Conservation (phyloP, 2,329 filamentous ascomycete genomes). For the Bipolaris zeicola region DNA sequence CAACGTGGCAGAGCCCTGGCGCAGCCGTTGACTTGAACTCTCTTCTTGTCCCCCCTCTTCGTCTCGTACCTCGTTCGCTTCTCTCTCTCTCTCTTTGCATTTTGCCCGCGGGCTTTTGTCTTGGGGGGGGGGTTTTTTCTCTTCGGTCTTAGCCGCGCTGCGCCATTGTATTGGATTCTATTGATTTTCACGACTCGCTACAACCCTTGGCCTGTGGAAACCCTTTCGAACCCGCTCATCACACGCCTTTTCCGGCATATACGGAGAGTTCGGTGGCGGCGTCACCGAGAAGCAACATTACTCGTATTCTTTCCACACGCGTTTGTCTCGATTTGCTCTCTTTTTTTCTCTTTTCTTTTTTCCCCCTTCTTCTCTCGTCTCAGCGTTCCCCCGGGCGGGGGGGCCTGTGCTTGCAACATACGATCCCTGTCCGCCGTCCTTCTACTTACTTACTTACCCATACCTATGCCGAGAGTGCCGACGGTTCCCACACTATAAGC, state of each 20-base stretch:
- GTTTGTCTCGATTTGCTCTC: background rate
- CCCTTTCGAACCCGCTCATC: background rate
- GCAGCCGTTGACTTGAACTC: too few relatives aligned
- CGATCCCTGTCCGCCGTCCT: too few relatives aligned
- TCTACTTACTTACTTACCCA: too few relatives aligned
- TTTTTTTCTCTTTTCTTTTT: too few relatives aligned
- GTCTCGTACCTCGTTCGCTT: background rate
- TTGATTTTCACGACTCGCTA: slow-evolving; percentile 5
- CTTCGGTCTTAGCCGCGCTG: background rate
- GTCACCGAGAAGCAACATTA: slow-evolving; percentile 7
- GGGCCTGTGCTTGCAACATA: too few relatives aligned
- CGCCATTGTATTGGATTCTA: slow-evolving; percentile 12
- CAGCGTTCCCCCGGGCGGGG: too few relatives aligned
- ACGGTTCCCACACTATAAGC: too few relatives aligned
- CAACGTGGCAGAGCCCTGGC: too few relatives aligned
- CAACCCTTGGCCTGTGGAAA: background rate
- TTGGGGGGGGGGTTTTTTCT: too few relatives aligned
- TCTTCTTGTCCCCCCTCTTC: background rate
- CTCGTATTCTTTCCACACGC: background rate
- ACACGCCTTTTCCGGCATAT: background rate
- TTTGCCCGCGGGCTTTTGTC: too few relatives aligned
- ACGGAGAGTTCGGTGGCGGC: background rate
- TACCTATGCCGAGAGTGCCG: too few relatives aligned
- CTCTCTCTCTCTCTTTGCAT: background rate
- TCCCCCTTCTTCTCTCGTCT: too few relatives aligned